Base-by-base conservation (phyloP, 2,329 filamentous ascomycete genomes). In the Teratosphaeriaceae sp. region DNA sequence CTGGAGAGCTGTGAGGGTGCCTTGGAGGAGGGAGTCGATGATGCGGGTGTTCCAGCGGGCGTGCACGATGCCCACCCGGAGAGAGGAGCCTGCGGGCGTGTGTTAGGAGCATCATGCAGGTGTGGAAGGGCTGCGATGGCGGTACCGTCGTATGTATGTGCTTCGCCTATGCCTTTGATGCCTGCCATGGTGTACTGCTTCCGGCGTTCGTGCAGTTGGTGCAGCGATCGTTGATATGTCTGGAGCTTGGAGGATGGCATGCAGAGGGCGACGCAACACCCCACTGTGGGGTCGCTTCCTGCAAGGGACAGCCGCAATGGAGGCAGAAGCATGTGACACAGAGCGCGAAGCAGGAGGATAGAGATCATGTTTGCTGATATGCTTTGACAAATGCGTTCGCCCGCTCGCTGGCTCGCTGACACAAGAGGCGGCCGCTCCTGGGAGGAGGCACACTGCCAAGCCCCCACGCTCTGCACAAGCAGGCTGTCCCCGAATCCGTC, bases 11-110 rank as follows among this genome's bases (percentile, higher is more conserved):
- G 83, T 82, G 67, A 84, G 86, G 35, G 86, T 80, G 52, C 92
- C 92, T 40, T 77, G 73, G 48, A 98, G 76, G 44, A 98, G 80
- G 41, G 88, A 81, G 46, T 85, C 81, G 66, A 97, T 95, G 63
- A 98, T 87, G 53, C 76, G 77, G 52, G 75, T 76, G 72, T 98
- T 98, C 92, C 92, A 98, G 59, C 92, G 82, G 46, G 90, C 90
- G 70, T 97, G 92, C 46, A 98, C 79, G 62, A 98, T 97, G 62
- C 85, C 90, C 63, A 98, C 83, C 62, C 92, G 87, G 51, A 98
- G 79, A 59, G 72, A 74, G 8, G 68, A 69, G 53, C 71, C 70
- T 73, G 52, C 65, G 85, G 84, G 62, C 82, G 73, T 65, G 79
- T 74, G 29, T 33, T 36, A 36, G 40, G 24, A n/a, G n/a, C n/a